Evolutionary conservation across 768 basidiomycete species (phyloP).

Genomic region (Termitomyces sp.): DNA sequence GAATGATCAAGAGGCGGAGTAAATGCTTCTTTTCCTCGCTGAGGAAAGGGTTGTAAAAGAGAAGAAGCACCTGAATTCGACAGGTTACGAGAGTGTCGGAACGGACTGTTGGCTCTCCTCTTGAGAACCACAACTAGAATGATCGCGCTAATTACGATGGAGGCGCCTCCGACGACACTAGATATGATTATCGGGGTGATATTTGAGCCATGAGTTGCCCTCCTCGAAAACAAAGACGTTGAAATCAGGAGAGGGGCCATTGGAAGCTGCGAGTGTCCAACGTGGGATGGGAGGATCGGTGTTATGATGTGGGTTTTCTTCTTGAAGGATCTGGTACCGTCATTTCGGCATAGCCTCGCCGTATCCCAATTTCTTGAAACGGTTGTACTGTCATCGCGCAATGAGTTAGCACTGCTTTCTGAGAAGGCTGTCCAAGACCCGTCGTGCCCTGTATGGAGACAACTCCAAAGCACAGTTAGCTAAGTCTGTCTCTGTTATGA

Average conservation of each 20-base stretch:
- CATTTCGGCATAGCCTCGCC: conserved; percentile 9
- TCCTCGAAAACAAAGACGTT: neutral
- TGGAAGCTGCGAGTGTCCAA: neutral
- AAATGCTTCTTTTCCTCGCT: neutral
- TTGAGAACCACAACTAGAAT: neutral
- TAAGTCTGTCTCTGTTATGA: no score
- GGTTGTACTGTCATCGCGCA: neutral
- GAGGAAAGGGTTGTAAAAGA: neutral
- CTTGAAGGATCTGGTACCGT: neutral
- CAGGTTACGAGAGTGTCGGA: neutral
- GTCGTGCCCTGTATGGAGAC: no score
- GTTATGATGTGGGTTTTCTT: neutral
- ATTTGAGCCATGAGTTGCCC: neutral
- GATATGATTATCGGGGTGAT: neutral
- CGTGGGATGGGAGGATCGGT: no score
- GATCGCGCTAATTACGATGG: neutral
- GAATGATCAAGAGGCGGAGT: neutral
- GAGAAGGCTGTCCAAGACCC: no score
- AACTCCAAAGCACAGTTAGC: no score
- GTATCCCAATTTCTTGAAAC: neutral
- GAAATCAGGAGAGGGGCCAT: neutral
- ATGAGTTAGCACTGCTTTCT: neutral
- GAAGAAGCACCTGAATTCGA: conserved; percentile 2
- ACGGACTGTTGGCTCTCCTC: neutral
- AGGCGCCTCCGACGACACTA: neutral